These are phyloP conservation scores for Heliamphora pulchella DNA, from an alignment of 179 eudicot genomes.

Conservation along the genomic window DNA sequence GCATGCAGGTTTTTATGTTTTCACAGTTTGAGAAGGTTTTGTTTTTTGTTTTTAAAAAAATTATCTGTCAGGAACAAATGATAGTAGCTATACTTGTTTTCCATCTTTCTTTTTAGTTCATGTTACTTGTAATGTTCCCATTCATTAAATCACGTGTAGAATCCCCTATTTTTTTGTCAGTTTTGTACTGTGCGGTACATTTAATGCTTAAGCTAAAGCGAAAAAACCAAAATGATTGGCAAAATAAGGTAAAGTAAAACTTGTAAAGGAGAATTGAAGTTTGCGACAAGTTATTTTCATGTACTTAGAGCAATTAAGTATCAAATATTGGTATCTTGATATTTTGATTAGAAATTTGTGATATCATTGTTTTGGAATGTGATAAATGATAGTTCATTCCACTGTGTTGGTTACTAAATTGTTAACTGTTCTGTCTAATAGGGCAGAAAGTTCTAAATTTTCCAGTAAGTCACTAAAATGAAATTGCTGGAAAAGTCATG, in stretches of 20 bases:
- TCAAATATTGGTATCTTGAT: neutral
- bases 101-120: neutral
- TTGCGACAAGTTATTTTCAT: neutral
- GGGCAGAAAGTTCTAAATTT: neutral
- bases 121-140: neutral
- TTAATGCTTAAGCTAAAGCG: neutral
- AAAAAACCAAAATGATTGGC: neutral
- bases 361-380: neutral
- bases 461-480: neutral
- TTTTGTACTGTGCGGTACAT: neutral
- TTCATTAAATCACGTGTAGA: neutral
- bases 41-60: neutral
- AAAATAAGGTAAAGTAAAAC: neutral
- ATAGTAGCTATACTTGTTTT: neutral
- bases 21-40: neutral
- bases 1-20: too few species aligned
- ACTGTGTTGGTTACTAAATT: neutral
- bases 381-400: neutral
- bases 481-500: neutral
- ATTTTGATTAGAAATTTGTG: neutral
- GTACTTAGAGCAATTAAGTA: neutral
- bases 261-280: neutral
- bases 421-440: neutral
- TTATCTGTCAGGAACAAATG: neutral
- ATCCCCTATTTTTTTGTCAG: neutral